phyloP scores from a whole-genome alignment of 2,329 filamentous ascomycete genomes.

The Diaporthe longicolla region DNA sequence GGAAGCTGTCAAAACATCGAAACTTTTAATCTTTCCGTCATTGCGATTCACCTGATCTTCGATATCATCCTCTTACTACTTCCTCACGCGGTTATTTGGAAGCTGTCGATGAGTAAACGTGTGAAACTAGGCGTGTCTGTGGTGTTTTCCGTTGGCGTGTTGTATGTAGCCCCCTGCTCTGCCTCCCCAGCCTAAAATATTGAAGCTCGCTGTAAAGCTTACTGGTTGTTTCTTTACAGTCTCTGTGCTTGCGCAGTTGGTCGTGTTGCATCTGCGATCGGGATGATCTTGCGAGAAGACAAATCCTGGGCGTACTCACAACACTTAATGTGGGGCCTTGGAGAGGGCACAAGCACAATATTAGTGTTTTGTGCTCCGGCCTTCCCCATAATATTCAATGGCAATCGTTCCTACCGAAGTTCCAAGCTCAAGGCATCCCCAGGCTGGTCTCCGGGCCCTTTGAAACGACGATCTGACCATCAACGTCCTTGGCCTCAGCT shows the following conservation, averaged over 20 bases:
- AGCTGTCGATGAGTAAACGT: neutral
- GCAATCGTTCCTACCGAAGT: neutral
- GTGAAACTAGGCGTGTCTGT: neutral
- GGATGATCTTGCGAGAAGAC: neutral
- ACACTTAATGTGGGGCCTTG: constrained; percentile 5
- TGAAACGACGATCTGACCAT: neutral
- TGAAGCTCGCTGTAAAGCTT: neutral
- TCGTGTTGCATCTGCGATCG: neutral
- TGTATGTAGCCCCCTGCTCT: neutral
- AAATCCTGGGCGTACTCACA: constrained; percentile 1
- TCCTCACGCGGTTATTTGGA: neutral
- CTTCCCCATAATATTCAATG: neutral
- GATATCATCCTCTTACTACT: neutral
- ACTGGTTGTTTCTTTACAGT: neutral
- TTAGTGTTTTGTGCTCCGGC: constrained; percentile 9
- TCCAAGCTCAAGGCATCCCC: neutral
- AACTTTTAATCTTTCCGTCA: neutral
- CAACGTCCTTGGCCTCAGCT: neutral
- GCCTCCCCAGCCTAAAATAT: too few species aligned
- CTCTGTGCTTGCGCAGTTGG: constrained; percentile 16
- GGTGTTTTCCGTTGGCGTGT: neutral
- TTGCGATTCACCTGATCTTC: neutral
- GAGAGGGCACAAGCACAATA: neutral
- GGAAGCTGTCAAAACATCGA: neutral
- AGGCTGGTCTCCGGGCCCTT: neutral